These are phyloP conservation scores for Alternaria consortialis DNA, from an alignment of 2,329 filamentous ascomycete species.

Conservation along the genomic window DNA sequence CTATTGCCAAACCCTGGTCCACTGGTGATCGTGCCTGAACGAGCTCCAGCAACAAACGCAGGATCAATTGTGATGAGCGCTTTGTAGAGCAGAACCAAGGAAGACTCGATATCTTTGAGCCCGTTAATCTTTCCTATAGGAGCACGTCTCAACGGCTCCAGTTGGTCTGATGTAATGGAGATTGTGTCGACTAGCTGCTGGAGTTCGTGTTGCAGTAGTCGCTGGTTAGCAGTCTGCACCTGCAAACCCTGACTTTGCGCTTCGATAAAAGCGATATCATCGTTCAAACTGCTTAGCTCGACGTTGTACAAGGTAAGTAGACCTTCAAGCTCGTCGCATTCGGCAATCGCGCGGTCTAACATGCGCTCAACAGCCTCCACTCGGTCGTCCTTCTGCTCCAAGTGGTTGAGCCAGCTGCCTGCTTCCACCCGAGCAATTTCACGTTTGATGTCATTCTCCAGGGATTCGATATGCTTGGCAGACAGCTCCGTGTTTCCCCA, in stretches of 20 bases:
- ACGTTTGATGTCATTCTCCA: conserved; percentile 83
- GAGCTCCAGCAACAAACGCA: conserved; percentile 67
- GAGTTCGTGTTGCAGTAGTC: conserved; percentile 88
- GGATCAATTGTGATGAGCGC: conserved; percentile 95
- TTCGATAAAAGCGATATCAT: conserved; percentile 97
- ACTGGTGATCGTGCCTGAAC: conserved; percentile 51
- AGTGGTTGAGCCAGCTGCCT: conserved; percentile 86
- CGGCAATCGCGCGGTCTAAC: conserved; percentile 87
- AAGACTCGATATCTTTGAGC: conserved; percentile 78
- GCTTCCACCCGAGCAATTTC: conserved; percentile 92
- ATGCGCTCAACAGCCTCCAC: conserved; percentile 86
- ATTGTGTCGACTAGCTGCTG: conserved; percentile 90
- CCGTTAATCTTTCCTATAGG: conserved; percentile 76
- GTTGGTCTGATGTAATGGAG: conserved; percentile 79
- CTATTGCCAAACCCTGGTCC: conserved; percentile 73
- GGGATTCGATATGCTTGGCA: conserved; percentile 76
- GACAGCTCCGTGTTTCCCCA: conserved; percentile 84
- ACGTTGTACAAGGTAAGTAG: conserved; percentile 93
- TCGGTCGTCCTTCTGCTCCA: conserved; percentile 86
- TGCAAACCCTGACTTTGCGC: conserved; percentile 96
- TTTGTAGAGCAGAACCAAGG: conserved; percentile 84
- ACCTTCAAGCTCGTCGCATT: conserved; percentile 96
- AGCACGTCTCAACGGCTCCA: conserved; percentile 76
- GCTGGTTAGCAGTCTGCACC: conserved; percentile 96
- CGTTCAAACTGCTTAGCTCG: conserved; percentile 84